phyloP scores from a whole-genome alignment of 2,329 filamentous ascomycete species.

The Onygena corvina region DNA sequence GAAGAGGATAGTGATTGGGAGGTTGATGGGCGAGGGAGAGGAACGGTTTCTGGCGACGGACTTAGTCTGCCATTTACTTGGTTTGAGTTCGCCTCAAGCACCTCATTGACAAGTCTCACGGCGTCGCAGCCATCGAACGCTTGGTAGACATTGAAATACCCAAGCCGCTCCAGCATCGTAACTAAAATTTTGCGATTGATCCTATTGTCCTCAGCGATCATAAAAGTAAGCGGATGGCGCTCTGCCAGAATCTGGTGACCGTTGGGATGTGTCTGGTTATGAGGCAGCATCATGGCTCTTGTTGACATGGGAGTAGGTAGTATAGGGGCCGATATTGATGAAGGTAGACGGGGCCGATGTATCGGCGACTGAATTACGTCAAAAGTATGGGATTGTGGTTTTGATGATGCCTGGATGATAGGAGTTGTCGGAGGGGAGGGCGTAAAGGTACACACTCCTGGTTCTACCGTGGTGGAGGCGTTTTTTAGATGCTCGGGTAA shows the following conservation, averaged over 20 bases:
- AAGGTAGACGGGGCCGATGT: neutral
- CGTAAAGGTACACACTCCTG: neutral
- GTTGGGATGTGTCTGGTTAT: neutral
- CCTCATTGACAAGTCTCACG: constrained; percentile 46
- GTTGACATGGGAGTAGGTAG: neutral
- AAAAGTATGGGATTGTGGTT: constrained; percentile 14
- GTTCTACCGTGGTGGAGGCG: too few species aligned
- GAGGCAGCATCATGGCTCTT: neutral
- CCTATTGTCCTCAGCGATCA: constrained; percentile 61
- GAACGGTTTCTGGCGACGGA: neutral
- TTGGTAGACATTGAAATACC: constrained; percentile 51
- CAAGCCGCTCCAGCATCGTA: constrained; percentile 54
- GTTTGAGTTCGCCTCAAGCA: constrained; percentile 20
- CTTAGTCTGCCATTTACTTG: neutral
- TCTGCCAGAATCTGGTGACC: constrained; percentile 40
- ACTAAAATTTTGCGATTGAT: constrained; percentile 58
- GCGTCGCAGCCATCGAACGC: constrained; percentile 59
- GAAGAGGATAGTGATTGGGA: neutral
- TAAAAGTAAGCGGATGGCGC: constrained; percentile 52
- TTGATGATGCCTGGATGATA: neutral
- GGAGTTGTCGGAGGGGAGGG: neutral
- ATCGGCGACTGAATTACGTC: constrained; percentile 27
- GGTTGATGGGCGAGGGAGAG: neutral
- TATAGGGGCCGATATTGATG: neutral
- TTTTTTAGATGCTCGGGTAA: neutral